phyloP scores from a whole-genome alignment of 2,329 filamentous ascomycete species.

The Ophiostoma australiae region DNA sequence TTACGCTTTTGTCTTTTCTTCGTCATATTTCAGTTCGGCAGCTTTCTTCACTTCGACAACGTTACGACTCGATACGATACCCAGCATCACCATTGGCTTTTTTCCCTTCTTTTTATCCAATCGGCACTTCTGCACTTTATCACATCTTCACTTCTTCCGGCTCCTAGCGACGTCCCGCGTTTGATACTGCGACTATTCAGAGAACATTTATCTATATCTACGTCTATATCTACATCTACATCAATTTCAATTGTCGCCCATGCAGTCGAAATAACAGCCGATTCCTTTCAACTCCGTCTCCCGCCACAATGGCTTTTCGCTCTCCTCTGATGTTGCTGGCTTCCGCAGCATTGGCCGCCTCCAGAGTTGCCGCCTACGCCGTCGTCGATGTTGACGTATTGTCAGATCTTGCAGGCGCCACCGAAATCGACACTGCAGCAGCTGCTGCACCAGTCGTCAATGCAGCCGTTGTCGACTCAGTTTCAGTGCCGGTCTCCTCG shows the following conservation, averaged over 20 bases:
- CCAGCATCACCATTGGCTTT: not conserved
- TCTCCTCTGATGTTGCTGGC: conserved; percentile 11
- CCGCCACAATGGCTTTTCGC: conserved; percentile 19
- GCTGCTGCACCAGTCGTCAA: not conserved
- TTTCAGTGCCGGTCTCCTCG: not conserved
- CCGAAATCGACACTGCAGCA: not conserved
- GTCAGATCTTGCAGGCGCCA: conserved; percentile 7
- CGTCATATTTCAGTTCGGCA: not conserved
- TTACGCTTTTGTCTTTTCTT: not conserved
- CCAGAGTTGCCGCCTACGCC: conserved; percentile 5
- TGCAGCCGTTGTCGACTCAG: not conserved
- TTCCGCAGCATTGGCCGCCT: not conserved
- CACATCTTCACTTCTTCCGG: not conserved
- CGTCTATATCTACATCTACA: not conserved
- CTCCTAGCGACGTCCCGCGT: conserved; percentile 20
- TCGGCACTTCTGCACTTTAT: not conserved
- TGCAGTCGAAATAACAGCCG: conserved; percentile 21
- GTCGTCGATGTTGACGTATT: not conserved
- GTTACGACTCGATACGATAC: conserved; percentile 13
- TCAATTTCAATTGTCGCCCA: not conserved
- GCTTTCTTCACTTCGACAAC: not conserved
- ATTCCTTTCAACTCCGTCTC: not conserved
- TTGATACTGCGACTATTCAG: conserved; percentile 19
- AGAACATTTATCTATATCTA: no score
- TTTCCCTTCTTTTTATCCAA: not conserved